Base-by-base conservation (phyloP, 2,329 filamentous ascomycete species). In the Claviceps monticola region DNA sequence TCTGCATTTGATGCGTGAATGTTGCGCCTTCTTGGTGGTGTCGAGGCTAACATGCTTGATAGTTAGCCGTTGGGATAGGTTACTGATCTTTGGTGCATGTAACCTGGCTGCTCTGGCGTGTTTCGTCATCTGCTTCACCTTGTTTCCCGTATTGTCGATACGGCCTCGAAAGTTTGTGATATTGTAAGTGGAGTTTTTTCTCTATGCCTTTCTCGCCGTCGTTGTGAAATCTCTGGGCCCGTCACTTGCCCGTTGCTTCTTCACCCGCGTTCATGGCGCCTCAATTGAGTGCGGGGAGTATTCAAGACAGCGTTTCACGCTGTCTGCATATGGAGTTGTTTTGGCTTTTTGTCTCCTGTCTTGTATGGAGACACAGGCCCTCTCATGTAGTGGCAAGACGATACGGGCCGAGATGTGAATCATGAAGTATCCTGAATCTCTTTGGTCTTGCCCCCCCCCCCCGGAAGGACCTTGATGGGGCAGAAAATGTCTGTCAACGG, bases 11-110 rank as follows among this genome's bases (percentile, higher is more conserved):
- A 70, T 67, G 59, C 60, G 29, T 34, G 57, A 54, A 62, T 61
- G 66, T 64, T 60, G 61, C 71, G 66, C 72, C 68, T 71, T 65
- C 69, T 65, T 43, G 29, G 29, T 62, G 48, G 62, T 61, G 63
- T 63, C 51, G 61, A 53, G 56, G 56, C 66, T 69, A 66, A 69
- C 66, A 55, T 56, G 51, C 53, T 62, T 51, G 62, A 64, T 70
- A 97, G 93, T 98, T 74, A 95, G 88, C 72, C 82, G 91, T 72
- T 97, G 91, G 93, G 93, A 98, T 71, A 86, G 91, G 53, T 73
- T 97, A 64, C 76, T 98, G 66, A 80, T 97, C 62, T 98, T 98
- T 70, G 84, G 80, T 58, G 88, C 84, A 64, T 94, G 91, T 73
- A 95, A 95, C 70, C 69, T 95, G 60, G 89, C 85, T 55, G 89